These are phyloP conservation scores for Pseudogymnoascus sp. DNA, from an alignment of 2,329 filamentous ascomycete genomes.

Conservation along the genomic window DNA sequence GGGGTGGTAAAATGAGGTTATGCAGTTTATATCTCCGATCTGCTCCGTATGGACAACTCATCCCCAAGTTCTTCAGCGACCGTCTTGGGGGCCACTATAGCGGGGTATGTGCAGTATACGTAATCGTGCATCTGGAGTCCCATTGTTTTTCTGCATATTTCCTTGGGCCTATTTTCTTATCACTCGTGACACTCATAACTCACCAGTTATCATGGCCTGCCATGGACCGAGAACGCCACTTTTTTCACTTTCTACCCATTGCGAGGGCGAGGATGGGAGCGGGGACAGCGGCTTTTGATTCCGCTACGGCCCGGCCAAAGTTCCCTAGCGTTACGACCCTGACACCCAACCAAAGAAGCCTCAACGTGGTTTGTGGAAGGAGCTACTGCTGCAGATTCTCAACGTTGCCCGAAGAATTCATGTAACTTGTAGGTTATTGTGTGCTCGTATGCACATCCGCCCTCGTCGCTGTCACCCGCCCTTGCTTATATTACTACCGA, in stretches of 20 bases:
- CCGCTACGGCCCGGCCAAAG: not conserved
- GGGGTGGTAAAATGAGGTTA: not conserved
- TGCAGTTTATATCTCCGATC: not conserved
- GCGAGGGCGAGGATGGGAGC: not conserved
- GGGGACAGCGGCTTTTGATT: not conserved
- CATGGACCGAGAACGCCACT: not conserved
- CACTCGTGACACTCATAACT: not conserved
- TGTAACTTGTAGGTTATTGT: not conserved
- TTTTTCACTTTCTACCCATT: slow-evolving; percentile 1
- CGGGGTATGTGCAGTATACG: not conserved
- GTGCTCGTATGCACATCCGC: not conserved
- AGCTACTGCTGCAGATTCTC: not conserved
- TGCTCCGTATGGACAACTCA: not conserved
- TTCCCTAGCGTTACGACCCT: not conserved
- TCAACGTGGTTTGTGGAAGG: not conserved
- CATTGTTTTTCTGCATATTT: not conserved
- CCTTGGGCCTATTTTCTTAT: not conserved
- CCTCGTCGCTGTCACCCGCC: not conserved
- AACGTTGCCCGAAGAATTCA: not conserved
- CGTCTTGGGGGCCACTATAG: not conserved
- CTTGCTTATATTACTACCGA: not conserved
- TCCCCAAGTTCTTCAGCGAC: not conserved
- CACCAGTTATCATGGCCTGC: not conserved
- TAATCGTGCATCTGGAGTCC: not conserved
- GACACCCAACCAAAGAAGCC: slow-evolving; percentile 1